phyloP scores from a whole-genome alignment of 2,329 filamentous ascomycete genomes.

The Diaporthe sp. region DNA sequence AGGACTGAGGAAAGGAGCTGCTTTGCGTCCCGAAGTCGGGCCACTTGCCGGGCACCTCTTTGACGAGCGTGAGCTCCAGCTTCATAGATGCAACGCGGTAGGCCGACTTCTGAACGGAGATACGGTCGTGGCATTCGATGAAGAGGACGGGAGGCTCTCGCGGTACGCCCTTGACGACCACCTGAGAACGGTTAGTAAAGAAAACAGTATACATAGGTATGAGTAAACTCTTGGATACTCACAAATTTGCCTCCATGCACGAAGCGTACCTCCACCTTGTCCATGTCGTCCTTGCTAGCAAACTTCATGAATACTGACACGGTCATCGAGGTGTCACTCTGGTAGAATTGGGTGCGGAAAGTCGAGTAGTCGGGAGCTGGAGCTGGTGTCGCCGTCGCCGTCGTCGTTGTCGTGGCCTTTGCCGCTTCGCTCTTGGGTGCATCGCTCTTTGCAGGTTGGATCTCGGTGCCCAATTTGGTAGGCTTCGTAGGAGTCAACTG shows the following conservation, averaged over 20 bases:
- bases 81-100: slow-evolving; percentile 48
- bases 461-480: neutral
- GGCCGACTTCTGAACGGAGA: slow-evolving; percentile 42
- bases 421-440: neutral
- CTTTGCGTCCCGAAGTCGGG: slow-evolving; percentile 46
- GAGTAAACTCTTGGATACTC: neutral
- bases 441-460: slow-evolving; percentile 23
- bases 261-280: slow-evolving; percentile 39
- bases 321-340: slow-evolving; percentile 52
- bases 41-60: slow-evolving; percentile 49
- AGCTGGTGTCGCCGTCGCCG: neutral
- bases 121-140: slow-evolving; percentile 43
- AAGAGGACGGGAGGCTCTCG: slow-evolving; percentile 23
- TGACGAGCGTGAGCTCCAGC: slow-evolving; percentile 50
- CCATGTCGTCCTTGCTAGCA: slow-evolving; percentile 45
- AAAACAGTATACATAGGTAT: neutral
- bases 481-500: slow-evolving; percentile 49
- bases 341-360: slow-evolving; percentile 57
- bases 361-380: slow-evolving; percentile 24
- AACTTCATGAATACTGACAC: slow-evolving; percentile 57
- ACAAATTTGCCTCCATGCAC: neutral
- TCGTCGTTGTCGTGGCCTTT: neutral
- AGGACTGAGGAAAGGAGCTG: slow-evolving; percentile 32
- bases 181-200: neutral
- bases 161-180: slow-evolving; percentile 17